Conservation (phyloP, 768 basidiomycete species). For the Pleurotus djamor region DNA sequence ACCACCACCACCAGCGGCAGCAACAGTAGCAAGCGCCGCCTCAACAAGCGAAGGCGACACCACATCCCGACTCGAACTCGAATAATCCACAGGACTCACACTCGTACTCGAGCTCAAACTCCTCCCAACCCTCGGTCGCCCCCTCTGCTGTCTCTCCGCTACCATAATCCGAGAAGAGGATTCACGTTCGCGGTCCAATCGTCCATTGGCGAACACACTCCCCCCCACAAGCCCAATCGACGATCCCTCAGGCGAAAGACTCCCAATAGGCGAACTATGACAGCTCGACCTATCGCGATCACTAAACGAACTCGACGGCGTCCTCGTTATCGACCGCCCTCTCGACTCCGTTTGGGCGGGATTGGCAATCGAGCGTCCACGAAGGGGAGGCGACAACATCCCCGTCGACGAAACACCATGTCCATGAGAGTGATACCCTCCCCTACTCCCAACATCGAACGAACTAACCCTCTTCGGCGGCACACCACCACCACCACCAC, state of each 20-base stretch:
- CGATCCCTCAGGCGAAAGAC: slow-evolving; percentile 23
- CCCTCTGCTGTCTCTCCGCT: slow-evolving; percentile 18
- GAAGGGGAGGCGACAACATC: slow-evolving; percentile 22
- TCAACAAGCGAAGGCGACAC: background rate
- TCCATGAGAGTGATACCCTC: no score
- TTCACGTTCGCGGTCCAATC: slow-evolving; percentile 21
- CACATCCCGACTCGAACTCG: background rate
- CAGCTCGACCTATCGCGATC: slow-evolving; percentile 38
- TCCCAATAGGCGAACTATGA: slow-evolving; percentile 23
- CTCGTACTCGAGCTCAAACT: slow-evolving; percentile 12
- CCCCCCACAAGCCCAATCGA: slow-evolving; percentile 20
- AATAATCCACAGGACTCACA: slow-evolving; percentile 1
- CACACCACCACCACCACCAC: no score
- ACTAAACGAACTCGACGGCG: slow-evolving; percentile 51
- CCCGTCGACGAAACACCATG: slow-evolving; percentile 12
- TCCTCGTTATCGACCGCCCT: slow-evolving; percentile 54
- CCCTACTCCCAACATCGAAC: background rate
- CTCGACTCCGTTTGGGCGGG: slow-evolving; percentile 28
- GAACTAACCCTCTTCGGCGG: slow-evolving; percentile 5
- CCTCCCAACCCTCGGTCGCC: slow-evolving; percentile 11
- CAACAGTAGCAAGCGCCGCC: background rate
- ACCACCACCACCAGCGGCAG: no score
- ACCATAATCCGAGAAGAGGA: background rate
- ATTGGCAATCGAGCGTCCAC: slow-evolving; percentile 20
- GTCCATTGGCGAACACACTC: slow-evolving; percentile 27